Evolutionary conservation across 139 green algal species (phyloP).

Genomic region (Coelastrella sp.): DNA sequence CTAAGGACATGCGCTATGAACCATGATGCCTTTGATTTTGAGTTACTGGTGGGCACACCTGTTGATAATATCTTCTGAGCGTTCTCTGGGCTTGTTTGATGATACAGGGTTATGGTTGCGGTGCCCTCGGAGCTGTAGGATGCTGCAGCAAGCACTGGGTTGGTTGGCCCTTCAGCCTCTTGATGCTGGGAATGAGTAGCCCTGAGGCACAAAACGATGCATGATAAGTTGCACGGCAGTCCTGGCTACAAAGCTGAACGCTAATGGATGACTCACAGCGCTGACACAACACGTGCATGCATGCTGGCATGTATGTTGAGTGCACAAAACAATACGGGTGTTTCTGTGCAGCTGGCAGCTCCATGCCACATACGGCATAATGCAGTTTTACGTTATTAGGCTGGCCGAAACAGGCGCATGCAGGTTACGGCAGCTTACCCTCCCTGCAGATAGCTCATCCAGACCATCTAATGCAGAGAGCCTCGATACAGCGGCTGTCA

Average conservation of each 20-base stretch:
- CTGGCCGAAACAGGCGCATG: neutral
- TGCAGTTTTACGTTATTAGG: neutral
- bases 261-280: too few relatives aligned
- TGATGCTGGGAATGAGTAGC: neutral
- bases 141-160: neutral
- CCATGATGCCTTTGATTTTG: too few relatives aligned
- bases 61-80: slow-evolving; percentile 1
- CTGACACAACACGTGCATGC: too few relatives aligned
- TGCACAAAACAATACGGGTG: too few relatives aligned
- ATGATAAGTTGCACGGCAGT: neutral
- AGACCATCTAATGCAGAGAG: neutral
- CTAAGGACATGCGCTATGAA: too few relatives aligned
- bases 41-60: neutral
- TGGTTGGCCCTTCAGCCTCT: neutral
- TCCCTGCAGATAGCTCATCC: neutral
- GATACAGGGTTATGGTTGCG: neutral
- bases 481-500: neutral
- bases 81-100: slow-evolving; percentile 18
- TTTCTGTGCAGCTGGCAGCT: too few relatives aligned
- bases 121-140: neutral
- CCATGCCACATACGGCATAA: neutral
- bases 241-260: too few relatives aligned
- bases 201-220: neutral
- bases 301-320: too few relatives aligned
- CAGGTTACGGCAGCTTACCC: neutral